Evolutionary conservation across 306 rosid genomes (phyloP).

Genomic region (Luffa aegyptiaca): DNA sequence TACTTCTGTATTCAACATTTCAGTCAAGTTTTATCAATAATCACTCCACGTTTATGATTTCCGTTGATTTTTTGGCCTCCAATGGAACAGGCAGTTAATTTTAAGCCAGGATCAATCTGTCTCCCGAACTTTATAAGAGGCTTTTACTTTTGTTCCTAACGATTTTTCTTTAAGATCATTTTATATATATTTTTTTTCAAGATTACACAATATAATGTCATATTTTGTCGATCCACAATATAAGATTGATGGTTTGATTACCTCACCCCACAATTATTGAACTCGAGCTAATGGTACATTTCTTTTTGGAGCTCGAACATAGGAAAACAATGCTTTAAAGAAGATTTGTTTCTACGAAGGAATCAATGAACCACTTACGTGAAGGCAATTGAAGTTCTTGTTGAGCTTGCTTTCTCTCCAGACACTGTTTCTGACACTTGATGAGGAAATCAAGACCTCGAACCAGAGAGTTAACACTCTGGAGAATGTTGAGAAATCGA

Average conservation of each 20-base stretch:
- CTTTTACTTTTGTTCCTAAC: neutral
- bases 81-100: neutral
- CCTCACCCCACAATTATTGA: no score
- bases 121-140: neutral
- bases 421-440: conserved; percentile 78
- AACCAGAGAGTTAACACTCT: conserved; percentile 79
- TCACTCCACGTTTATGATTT: neutral
- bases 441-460: conserved; percentile 73
- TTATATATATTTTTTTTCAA: no score
- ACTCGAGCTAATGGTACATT: no score
- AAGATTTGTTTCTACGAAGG: conserved; percentile 73
- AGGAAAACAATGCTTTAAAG: conserved; percentile 16
- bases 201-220: neutral
- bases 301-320: no score
- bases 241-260: no score
- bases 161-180: no score
- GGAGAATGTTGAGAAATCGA: conserved; percentile 75
- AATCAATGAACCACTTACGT: conserved; percentile 71
- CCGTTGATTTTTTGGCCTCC: neutral
- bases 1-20: neutral
- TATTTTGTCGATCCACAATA: no score
- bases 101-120: neutral
- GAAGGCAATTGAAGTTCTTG: conserved; percentile 79
- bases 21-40: neutral
- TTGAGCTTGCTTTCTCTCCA: conserved; percentile 83